Conservation (phyloP, 139 green algal genomes). For the Volvox africanus region DNA sequence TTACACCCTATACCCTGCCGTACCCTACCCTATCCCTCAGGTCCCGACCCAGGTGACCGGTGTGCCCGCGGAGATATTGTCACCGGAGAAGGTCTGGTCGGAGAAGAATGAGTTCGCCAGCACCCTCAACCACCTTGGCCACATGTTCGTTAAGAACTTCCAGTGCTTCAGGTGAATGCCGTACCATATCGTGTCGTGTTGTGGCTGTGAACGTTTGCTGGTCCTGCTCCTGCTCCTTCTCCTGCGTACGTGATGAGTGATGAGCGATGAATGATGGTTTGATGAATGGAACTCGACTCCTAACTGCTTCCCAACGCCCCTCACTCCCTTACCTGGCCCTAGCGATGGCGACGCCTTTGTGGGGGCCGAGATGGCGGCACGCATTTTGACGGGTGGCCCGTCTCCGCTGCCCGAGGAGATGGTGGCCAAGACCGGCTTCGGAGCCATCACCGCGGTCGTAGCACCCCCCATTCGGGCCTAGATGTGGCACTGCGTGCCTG, state of each 20-base stretch:
- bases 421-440: constrained; percentile 12
- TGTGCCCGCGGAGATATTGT: constrained; percentile 85
- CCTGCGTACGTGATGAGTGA: neutral
- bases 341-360: constrained; percentile 63
- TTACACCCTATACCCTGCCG: neutral
- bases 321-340: neutral
- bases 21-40: neutral
- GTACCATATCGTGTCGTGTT: neutral
- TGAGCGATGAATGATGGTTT: neutral
- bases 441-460: neutral
- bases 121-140: constrained; percentile 73
- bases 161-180: constrained; percentile 20
- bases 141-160: constrained; percentile 69
- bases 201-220: neutral
- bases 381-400: constrained; percentile 64
- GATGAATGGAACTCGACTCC: neutral
- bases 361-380: constrained; percentile 58
- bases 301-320: too few species aligned
- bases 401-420: constrained; percentile 15
- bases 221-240: neutral
- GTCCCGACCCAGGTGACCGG: constrained; percentile 66
- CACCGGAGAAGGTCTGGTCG: constrained; percentile 74
- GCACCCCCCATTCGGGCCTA: neutral
- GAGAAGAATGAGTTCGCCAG: constrained; percentile 75
- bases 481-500: neutral